Evolutionary conservation across 805 yeast genomes (phyloP), one percentile per base, ranked within the genome.

Genomic region (Nakazawaea laoshanensis): DNA sequence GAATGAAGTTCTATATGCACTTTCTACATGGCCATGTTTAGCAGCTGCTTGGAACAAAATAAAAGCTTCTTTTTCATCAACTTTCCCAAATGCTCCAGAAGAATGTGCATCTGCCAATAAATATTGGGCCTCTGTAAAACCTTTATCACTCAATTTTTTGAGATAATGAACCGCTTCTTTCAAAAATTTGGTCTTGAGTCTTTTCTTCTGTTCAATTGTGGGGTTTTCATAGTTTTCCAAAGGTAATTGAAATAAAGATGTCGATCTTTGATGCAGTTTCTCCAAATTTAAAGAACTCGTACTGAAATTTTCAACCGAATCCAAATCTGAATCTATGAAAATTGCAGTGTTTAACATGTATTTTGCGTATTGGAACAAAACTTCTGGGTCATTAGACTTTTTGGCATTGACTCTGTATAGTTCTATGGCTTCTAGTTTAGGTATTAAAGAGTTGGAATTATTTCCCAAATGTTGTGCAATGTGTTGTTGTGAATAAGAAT

Each of bases 291-390:
- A 23, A 13, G 24, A n/a, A 16, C 28, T 18, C 12, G 21, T 29
- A 27, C 11, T 35, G 17, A 27, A 15, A 28, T 21, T 25, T 18
- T 23, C 36, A 16, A 5, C 5, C 5, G 14, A 8, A 30, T 26
- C 19, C 44, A 29, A 2, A 7, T 53, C 55, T 16, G 50, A 47
- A 30, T 61, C 75, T 39, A 80, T 65, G 13, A 80, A 58, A 33
- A 88, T 63, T 2, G 94, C 95, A 1, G 94, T 82, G 52, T 84
- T 89, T 32, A 86, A 59, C 77, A 84, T 78, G 53, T 82, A 85
- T 56, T 86, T 92, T 1, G 96, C 96, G 51, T 84, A 87, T 48
- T 86, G 86, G 54, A 86, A 85, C 45, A 87, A 69, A n/a, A 85
- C 79, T 13, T 71, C 74, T 0, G 95, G 94, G 48, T 89, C 95